Conservation (phyloP, 805 yeast species). For the Saccharomycopsis babjevae region DNA sequence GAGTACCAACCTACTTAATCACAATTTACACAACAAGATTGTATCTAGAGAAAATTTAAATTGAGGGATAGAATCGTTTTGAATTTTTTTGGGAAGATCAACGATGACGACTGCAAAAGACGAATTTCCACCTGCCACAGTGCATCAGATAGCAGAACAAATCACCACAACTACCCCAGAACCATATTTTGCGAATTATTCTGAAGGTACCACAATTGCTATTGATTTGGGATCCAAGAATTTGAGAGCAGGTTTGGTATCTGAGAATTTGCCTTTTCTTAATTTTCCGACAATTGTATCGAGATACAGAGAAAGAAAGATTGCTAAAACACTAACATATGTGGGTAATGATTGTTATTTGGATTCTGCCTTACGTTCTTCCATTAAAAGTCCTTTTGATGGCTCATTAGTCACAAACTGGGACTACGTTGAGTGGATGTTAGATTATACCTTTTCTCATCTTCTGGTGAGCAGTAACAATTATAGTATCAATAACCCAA, state of each 20-base stretch:
- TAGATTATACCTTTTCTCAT: constrained; percentile 79
- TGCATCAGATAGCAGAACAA: constrained; percentile 6
- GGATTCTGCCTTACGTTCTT: constrained; percentile 59
- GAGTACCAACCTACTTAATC: no score
- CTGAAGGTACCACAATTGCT: constrained; percentile 62
- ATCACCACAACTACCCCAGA: neutral
- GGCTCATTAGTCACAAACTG: constrained; percentile 83
- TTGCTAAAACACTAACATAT: constrained; percentile 50
- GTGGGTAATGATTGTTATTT: constrained; percentile 75
- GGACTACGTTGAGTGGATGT: constrained; percentile 75
- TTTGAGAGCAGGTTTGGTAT: constrained; percentile 51
- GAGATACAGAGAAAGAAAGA: constrained; percentile 67
- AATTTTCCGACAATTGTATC: constrained; percentile 62
- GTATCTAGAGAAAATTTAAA: neutral
- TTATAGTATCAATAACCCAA: constrained; percentile 61
- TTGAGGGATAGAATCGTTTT: neutral
- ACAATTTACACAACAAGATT: no score
- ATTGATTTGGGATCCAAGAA: constrained; percentile 72
- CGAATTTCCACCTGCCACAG: constrained; percentile 6
- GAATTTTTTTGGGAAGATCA: constrained; percentile 24
- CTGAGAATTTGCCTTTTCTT: constrained; percentile 38
- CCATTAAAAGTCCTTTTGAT: constrained; percentile 74
- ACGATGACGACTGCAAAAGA: constrained; percentile 31
- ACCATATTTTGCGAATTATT: constrained; percentile 36
- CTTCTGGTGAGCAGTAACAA: constrained; percentile 47